A percentile compares a stretch with the other conserved stretches of the same genome.
These are phyloP conservation scores for Lasiodiplodia theobromae DNA, from an alignment of 2,329 filamentous ascomycete species.

Conservation along the genomic window DNA sequence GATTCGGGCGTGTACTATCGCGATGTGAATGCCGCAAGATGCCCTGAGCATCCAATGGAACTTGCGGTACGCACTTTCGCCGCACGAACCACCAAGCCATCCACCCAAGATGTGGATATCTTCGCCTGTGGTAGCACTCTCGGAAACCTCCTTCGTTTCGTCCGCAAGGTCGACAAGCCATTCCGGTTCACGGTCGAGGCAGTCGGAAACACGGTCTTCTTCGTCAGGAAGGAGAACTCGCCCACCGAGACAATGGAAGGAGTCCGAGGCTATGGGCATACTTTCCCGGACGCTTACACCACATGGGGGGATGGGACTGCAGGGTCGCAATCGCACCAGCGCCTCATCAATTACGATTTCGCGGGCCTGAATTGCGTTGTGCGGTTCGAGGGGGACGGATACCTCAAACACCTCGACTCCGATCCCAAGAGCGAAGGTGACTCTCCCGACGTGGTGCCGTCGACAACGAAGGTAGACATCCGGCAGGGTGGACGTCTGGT, in stretches of 20 bases:
- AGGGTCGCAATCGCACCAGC: conserved; percentile 67
- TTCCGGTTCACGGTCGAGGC: conserved; percentile 68
- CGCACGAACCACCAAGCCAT: conserved; percentile 46
- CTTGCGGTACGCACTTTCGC: conserved; percentile 57
- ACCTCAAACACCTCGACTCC: conserved; percentile 41
- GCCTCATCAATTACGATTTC: conserved; percentile 66
- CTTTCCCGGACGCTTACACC: conserved; percentile 72
- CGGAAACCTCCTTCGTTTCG: conserved; percentile 67
- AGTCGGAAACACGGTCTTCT: conserved; percentile 66
- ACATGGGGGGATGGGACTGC: conserved; percentile 64
- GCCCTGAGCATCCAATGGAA: conserved; percentile 59
- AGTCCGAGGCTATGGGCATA: conserved; percentile 69
- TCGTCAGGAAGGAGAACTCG: conserved; percentile 67
- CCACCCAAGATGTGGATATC: conserved; percentile 56
- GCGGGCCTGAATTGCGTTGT: conserved; percentile 60
- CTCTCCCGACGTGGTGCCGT: no score
- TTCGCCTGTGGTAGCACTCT: conserved; percentile 68
- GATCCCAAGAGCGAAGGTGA: background rate
- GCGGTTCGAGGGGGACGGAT: conserved; percentile 67
- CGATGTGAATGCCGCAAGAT: conserved; percentile 62
- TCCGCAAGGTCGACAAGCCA: conserved; percentile 50
- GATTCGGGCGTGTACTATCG: conserved; percentile 61
- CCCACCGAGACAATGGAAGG: conserved; percentile 63
- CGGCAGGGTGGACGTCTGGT: conserved; percentile 38
- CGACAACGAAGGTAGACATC: conserved; percentile 33